phyloP scores from a whole-genome alignment of 2,329 filamentous ascomycete genomes.

The Ambrosiella beaveri region DNA sequence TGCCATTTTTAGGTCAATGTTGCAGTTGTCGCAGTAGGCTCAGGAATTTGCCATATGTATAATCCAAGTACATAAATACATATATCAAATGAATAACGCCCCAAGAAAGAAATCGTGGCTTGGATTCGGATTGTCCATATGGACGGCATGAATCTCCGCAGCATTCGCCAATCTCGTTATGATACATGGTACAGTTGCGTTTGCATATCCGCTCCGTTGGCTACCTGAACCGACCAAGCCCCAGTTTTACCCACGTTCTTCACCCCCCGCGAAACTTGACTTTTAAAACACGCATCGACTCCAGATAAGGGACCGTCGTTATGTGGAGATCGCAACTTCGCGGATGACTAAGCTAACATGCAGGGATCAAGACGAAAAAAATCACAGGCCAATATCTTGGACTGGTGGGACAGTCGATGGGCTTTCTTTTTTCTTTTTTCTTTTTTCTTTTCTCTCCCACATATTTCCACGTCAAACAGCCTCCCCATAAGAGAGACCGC shows the following conservation, averaged over 20 bases:
- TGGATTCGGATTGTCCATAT: neutral
- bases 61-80: no score
- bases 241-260: neutral
- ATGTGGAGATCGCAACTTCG: neutral
- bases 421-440: neutral
- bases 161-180: neutral
- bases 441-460: constrained; percentile 28
- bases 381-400: constrained; percentile 7
- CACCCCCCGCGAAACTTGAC: no score
- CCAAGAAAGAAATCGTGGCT: neutral
- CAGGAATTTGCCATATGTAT: no score
- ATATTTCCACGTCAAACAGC: constrained; percentile 27
- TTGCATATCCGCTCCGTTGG: neutral
- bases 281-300: neutral
- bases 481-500: constrained; percentile 10
- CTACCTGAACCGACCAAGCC: neutral
- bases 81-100: neutral
- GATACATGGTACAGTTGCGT: neutral
- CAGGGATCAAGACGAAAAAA: neutral
- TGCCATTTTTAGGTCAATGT: no score
- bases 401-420: neutral
- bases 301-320: neutral
- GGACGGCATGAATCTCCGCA: neutral
- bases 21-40: no score
- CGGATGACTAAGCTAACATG: constrained; percentile 7